phyloP scores from a whole-genome alignment of 2,329 filamentous ascomycete species.

The Cytospora paraplurivora region DNA sequence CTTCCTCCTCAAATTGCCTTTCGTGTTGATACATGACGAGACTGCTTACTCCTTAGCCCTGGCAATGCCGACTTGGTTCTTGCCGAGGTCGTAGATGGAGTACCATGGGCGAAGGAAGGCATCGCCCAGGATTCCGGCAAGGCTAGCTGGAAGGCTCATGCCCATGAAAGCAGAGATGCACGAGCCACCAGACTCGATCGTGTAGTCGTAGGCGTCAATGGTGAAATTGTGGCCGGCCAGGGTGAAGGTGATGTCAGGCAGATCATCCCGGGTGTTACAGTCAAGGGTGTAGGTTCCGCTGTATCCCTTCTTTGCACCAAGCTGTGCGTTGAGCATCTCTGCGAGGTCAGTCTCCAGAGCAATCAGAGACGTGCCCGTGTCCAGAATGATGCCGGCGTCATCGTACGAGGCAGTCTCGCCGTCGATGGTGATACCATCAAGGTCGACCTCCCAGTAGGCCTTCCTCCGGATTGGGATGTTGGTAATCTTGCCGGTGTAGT shows the following conservation, averaged over 20 bases:
- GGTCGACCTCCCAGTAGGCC: constrained; percentile 99
- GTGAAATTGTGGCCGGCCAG: constrained; percentile 91
- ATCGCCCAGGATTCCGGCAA: constrained; percentile 86
- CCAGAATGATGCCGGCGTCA: constrained; percentile 92
- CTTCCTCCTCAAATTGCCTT: neutral
- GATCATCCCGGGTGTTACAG: constrained; percentile 76
- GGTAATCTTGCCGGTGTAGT: constrained; percentile 82
- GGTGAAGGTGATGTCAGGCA: constrained; percentile 91
- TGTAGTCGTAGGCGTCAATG: constrained; percentile 88
- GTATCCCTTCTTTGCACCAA: constrained; percentile 96
- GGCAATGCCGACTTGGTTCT: constrained; percentile 85
- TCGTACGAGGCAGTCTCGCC: constrained; percentile 85
- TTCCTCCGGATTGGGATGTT: constrained; percentile 96
- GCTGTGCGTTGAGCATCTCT: constrained; percentile 95
- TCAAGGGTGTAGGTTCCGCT: constrained; percentile 97
- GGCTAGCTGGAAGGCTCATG: constrained; percentile 90
- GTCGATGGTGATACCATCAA: constrained; percentile 89
- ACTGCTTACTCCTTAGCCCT: constrained; percentile 63
- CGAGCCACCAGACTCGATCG: constrained; percentile 90
- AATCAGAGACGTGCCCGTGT: constrained; percentile 97
- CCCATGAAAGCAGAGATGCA: constrained; percentile 98
- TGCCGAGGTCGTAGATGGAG: constrained; percentile 94
- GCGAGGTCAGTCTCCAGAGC: constrained; percentile 88
- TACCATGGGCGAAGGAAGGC: constrained; percentile 85
- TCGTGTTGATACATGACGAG: constrained; percentile 21